These are phyloP conservation scores for Conticribra guillardii DNA, from an alignment of 108 stramenopile species.

Conservation along the genomic window DNA sequence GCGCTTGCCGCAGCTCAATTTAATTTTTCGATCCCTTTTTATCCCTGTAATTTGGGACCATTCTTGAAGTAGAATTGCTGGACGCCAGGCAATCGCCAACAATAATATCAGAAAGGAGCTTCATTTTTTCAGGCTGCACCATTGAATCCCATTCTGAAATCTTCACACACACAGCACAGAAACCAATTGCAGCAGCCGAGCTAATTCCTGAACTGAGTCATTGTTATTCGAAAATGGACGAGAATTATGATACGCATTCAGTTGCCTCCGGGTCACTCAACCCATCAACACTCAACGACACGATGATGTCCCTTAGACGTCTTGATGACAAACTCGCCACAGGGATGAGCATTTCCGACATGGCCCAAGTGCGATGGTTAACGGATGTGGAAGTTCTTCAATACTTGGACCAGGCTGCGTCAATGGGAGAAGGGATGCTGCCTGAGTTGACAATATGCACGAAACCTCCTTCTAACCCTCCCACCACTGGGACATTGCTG, in stretches of 20 bases:
- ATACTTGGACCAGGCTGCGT: background rate
- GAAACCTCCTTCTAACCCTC: background rate
- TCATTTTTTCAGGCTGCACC: too few species aligned
- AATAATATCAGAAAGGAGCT: too few species aligned
- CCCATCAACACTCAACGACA: background rate
- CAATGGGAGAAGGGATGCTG: background rate
- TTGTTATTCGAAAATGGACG: background rate
- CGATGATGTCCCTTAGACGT: background rate
- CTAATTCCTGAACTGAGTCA: too few species aligned
- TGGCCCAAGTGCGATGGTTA: background rate
- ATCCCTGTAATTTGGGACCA: too few species aligned
- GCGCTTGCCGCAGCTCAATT: too few species aligned
- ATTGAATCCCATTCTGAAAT: too few species aligned
- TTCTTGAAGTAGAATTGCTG: too few species aligned
- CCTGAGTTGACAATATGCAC: background rate
- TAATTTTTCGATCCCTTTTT: too few species aligned
- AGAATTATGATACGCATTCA: background rate
- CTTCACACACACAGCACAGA: too few species aligned
- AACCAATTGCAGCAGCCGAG: too few species aligned
- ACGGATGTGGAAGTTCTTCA: background rate
- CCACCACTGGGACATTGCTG: background rate
- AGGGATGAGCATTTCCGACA: background rate
- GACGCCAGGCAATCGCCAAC: too few species aligned
- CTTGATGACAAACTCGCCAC: conserved; percentile 7
- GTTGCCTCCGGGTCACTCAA: background rate